Conservation (phyloP, 2,329 filamentous ascomycete genomes). For the Penicillium sp. region DNA sequence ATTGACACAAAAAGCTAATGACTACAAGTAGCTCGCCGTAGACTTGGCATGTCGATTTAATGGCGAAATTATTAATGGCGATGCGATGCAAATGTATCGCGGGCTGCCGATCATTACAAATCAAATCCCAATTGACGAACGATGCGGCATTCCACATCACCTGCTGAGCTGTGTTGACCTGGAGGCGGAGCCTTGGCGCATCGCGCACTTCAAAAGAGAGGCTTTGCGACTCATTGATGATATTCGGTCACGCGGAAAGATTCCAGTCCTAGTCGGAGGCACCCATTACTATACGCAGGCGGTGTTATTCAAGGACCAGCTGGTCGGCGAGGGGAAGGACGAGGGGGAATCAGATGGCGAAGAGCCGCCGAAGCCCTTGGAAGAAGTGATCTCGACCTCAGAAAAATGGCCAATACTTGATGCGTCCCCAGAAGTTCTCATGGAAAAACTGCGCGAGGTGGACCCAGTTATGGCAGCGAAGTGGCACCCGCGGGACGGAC, state of each 20-base stretch:
- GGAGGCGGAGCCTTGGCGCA: slow-evolving; percentile 78
- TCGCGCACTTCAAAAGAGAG: slow-evolving; percentile 72
- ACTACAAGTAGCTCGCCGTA: slow-evolving; percentile 70
- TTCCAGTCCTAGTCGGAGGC: slow-evolving; percentile 90
- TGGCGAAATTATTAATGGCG: slow-evolving; percentile 94
- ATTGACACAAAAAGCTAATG: slow-evolving; percentile 23
- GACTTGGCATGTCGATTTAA: slow-evolving; percentile 80
- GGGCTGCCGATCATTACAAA: slow-evolving; percentile 95
- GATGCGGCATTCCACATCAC: slow-evolving; percentile 80
- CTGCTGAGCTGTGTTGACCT: slow-evolving; percentile 76
- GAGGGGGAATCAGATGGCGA: slow-evolving; percentile 19
- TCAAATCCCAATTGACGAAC: slow-evolving; percentile 75
- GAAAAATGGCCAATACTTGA: slow-evolving; percentile 69
- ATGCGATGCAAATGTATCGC: slow-evolving; percentile 96
- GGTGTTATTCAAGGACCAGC: slow-evolving; percentile 74
- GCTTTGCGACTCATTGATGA: slow-evolving; percentile 70
- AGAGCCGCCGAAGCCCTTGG: slow-evolving; percentile 24
- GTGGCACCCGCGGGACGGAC: slow-evolving; percentile 91
- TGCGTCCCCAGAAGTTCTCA: slow-evolving; percentile 68
- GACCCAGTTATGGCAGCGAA: slow-evolving; percentile 85
- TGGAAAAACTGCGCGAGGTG: slow-evolving; percentile 71
- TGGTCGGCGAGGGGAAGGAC: slow-evolving; percentile 49
- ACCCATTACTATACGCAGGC: slow-evolving; percentile 95
- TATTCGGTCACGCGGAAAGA: slow-evolving; percentile 72
- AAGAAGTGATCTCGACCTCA: slow-evolving; percentile 23